These are phyloP conservation scores for Cadophora luteo-olivacea DNA, from an alignment of 2,329 filamentous ascomycete genomes.

Conservation along the genomic window DNA sequence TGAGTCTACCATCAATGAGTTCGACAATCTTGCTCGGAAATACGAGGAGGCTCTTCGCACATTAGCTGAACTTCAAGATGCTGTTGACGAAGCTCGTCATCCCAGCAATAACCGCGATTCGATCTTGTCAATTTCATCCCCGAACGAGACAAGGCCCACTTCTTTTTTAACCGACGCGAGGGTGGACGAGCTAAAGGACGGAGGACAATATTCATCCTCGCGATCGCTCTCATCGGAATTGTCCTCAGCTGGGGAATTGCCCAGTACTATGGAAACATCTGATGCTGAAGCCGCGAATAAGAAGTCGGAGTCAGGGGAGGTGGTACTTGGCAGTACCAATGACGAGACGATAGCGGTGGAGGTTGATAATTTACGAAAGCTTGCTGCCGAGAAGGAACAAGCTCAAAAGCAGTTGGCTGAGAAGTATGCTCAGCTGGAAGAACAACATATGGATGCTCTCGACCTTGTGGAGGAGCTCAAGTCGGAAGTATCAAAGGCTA, in stretches of 20 bases:
- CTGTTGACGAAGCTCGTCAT: constrained; percentile 79
- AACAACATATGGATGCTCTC: constrained; percentile 80
- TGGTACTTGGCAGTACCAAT: constrained; percentile 45
- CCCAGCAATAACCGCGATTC: constrained; percentile 59
- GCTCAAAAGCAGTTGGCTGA: constrained; percentile 75
- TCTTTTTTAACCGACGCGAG: constrained; percentile 86
- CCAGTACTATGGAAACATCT: constrained; percentile 67
- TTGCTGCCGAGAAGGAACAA: constrained; percentile 79
- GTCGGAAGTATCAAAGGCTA: constrained; percentile 81
- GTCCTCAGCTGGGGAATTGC: constrained; percentile 83
- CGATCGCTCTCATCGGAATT: constrained; percentile 94
- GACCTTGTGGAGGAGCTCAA: constrained; percentile 92
- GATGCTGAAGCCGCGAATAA: constrained; percentile 61
- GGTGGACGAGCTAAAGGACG: constrained; percentile 73
- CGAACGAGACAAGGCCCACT: constrained; percentile 63
- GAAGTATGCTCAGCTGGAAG: constrained; percentile 83
- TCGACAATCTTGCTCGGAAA: constrained; percentile 81
- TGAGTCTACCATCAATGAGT: constrained; percentile 81
- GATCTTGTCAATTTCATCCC: constrained; percentile 58
- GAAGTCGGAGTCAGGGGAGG: constrained; percentile 40
- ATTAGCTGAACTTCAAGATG: constrained; percentile 84
- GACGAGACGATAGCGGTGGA: constrained; percentile 64
- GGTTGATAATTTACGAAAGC: constrained; percentile 70
- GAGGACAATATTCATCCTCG: constrained; percentile 75
- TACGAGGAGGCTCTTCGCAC: constrained; percentile 89